phyloP scores from a whole-genome alignment of 208 protist species.

The Trypanosoma scelopori region DNA sequence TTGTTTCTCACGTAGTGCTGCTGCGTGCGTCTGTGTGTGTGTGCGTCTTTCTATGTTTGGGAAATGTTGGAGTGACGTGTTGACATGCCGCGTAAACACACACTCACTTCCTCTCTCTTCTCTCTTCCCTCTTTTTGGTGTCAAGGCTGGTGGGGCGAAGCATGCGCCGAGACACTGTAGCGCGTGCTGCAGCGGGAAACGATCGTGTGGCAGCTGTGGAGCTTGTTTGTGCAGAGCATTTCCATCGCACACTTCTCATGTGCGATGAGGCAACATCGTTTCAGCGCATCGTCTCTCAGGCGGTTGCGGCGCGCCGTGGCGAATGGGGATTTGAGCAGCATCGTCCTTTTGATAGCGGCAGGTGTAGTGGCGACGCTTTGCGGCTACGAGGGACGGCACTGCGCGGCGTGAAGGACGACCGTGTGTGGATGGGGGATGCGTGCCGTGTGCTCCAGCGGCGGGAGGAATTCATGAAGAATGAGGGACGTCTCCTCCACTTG shows the following conservation, averaged over 20 bases:
- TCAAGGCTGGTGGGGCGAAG: not conserved
- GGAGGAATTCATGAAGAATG: conserved; percentile 45
- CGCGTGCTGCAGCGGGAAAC: not conserved
- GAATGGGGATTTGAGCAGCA: conserved; percentile 47
- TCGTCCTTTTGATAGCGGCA: not conserved
- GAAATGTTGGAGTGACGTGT: too few relatives aligned
- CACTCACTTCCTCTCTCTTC: too few relatives aligned
- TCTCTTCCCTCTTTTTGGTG: too few relatives aligned
- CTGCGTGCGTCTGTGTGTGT: too few relatives aligned
- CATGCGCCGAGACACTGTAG: not conserved
- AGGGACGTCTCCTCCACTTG: conserved; percentile 36
- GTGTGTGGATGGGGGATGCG: not conserved
- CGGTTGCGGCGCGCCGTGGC: conserved; percentile 43
- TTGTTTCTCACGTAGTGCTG: too few relatives aligned
- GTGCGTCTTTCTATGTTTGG: too few relatives aligned
- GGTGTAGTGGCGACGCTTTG: not conserved
- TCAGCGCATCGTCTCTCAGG: conserved; percentile 62
- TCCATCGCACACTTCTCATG: conserved; percentile 44
- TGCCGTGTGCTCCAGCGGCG: conserved; percentile 26
- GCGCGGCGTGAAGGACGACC: not conserved
- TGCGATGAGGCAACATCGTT: conserved; percentile 74
- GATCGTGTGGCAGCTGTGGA: conserved; percentile 13
- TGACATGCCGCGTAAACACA: too few relatives aligned
- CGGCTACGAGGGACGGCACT: not conserved
- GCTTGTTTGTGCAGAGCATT: conserved; percentile 58